Conservation (phyloP, 345 rosid species). For the Stellera chamaejasme region DNA sequence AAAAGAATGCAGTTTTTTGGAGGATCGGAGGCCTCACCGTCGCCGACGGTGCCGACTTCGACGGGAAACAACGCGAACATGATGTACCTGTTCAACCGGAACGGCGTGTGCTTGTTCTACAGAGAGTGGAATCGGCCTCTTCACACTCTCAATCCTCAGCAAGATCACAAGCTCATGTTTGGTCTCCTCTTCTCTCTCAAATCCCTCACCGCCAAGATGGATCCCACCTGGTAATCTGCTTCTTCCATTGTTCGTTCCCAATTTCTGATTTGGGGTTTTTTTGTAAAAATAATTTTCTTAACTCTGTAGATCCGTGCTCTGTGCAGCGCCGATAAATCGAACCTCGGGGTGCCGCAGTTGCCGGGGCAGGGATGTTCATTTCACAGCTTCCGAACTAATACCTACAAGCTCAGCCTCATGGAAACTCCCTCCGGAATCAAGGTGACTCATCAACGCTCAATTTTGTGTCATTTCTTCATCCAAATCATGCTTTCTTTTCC, state of each 20-base stretch:
- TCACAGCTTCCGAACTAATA: slow-evolving; percentile 83
- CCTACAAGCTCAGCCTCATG: slow-evolving; percentile 94
- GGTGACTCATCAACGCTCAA: slow-evolving; percentile 22
- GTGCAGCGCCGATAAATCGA: slow-evolving; percentile 62
- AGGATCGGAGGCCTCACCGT: slow-evolving; percentile 82
- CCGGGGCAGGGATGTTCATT: slow-evolving; percentile 97
- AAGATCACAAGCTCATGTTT: slow-evolving; percentile 95
- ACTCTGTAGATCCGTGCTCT: background rate
- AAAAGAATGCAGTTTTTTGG: slow-evolving; percentile 84
- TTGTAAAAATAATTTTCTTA: background rate
- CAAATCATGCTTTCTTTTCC: background rate
- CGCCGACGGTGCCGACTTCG: slow-evolving; percentile 66
- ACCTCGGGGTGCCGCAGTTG: slow-evolving; percentile 81
- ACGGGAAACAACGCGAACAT: slow-evolving; percentile 82
- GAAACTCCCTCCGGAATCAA: slow-evolving; percentile 95
- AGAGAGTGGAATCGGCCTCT: slow-evolving; percentile 90
- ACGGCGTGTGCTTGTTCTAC: slow-evolving; percentile 87
- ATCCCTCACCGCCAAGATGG: slow-evolving; percentile 93
- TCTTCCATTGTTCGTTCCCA: background rate
- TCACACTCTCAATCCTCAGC: slow-evolving; percentile 73
- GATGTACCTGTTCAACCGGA: slow-evolving; percentile 77
- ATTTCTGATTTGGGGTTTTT: background rate
- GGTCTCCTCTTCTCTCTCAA: slow-evolving; percentile 99
- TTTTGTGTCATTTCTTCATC: no score
- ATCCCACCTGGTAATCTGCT: slow-evolving; percentile 51